Base-by-base conservation (phyloP, 306 rosid species). In the Pyrus pyrifolia region DNA sequence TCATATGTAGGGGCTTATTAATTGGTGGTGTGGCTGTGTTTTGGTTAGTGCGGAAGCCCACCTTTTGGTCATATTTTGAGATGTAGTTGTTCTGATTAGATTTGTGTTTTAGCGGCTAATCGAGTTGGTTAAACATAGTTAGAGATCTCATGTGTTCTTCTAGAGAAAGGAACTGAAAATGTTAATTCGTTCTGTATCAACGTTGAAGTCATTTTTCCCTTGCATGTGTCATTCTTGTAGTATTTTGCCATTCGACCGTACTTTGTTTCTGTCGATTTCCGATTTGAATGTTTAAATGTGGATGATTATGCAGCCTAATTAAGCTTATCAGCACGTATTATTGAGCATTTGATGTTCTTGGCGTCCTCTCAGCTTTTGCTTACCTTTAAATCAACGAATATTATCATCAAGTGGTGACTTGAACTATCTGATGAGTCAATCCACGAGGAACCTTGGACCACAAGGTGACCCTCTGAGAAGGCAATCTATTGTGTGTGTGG, bases 1-100 rank as follows among this genome's bases (percentile, higher is more conserved):
- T 87, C 83, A 86, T 72, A 71, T 85, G 79, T 84, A 86, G 95
- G 89, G 88, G 91, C 80, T 83, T 86, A 86, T 83, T 82, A 74
- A 79, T 83, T 60, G 89, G 91, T 81, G 90, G 98, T 77, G 94
- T 70, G 92, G 93, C 97, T 87, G 88, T 90, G 92, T 90, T 90
- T 88, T 91, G 92, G 83, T 87, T 87, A 91, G 97, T 81, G 86
- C 85, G 85, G 84, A 86, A 83, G 85, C 96, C 97, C 86, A 73
- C 96, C 90, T 89, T 81, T 79, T 49, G 53, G 19, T 49, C 79
- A 83, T 79, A 81, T 84, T 83, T 86, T 85, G 95, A 93, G 96
- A 81, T 93, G 91, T 88, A 89, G 90, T 64, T 84, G 90, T 31
- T 93, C 86, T 85, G 81, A 85, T 89, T 91, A 89, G 55, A 77